Evolutionary conservation across 345 rosid species (phyloP), one percentile per base, ranked within the genome.

Genomic region (Salix brachista): DNA sequence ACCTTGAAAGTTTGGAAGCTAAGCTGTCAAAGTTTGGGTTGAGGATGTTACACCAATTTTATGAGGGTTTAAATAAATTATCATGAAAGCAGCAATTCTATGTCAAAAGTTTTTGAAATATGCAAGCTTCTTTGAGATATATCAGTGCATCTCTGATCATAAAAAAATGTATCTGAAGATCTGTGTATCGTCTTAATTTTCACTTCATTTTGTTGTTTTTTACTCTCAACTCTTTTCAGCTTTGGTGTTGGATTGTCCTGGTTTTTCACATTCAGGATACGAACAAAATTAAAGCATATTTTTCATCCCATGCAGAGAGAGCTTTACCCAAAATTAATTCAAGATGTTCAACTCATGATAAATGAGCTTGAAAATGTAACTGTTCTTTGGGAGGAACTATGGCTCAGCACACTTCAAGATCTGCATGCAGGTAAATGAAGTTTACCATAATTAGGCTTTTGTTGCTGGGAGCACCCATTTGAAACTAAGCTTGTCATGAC

Each of bases 391-490:
- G 98, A 94, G 87, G 98, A 94, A 80, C 87, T 94, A 48, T 94
- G 98, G 97, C 93, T 94, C 69, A 86, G 97, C 87, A 94, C 98
- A 48, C 97, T 94, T 82, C 97, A 94, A 83, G 98, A 94, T 82
- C 92, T 94, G 83, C 97, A 92, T 77, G 88, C 91, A 87, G 98
- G 98, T 94, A 86, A 77, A 41, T 39, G 69, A 71, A 58, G 75
- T 74, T 62, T 69, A 56, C 61, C 41, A 74, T 73, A 46, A 50
- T 73, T 21, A 69, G 52, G 67, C 39, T 69, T 79, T 26, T 78
- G 79, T 56, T 65, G 67, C 73, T 78, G 70, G 61, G 50, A 19
- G 58, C 21, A 56, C 71, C 58, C 48, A 70, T 69, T 80, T 62
- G 58, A 23, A 34, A 48, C 23, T 54, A 26, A 46, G 66, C 70